Evolutionary conservation across 2,329 filamentous ascomycete species (phyloP).

Genomic region (Gremmenia infestans): DNA sequence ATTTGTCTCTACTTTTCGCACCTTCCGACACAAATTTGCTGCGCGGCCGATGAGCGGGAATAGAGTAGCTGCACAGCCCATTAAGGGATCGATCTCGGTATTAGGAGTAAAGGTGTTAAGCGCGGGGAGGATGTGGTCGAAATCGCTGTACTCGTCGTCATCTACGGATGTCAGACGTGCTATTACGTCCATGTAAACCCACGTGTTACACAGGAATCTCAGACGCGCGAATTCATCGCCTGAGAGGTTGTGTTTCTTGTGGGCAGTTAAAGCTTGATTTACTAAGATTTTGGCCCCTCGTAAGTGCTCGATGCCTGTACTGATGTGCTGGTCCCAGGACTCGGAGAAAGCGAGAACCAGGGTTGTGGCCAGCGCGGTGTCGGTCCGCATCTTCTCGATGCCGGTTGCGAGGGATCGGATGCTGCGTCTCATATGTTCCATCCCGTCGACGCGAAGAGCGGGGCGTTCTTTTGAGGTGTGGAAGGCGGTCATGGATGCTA

Average conservation of each 20-base stretch:
- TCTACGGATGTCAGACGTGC: conserved; percentile 57
- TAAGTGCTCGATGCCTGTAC: conserved; percentile 64
- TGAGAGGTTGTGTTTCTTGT: conserved; percentile 38
- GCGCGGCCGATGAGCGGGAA: conserved; percentile 65
- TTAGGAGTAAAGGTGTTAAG: conserved; percentile 33
- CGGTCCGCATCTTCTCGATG: conserved; percentile 58
- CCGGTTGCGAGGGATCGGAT: conserved; percentile 54
- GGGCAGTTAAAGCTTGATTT: conserved; percentile 48
- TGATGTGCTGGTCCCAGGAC: conserved; percentile 65
- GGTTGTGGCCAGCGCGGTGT: conserved; percentile 65
- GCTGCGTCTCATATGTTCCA: conserved; percentile 64
- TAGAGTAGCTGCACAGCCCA: conserved; percentile 63
- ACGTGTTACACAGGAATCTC: conserved; percentile 66
- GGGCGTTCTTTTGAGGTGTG: conserved; percentile 57
- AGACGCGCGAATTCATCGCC: conserved; percentile 49
- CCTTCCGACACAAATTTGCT: conserved; percentile 59
- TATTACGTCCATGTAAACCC: conserved; percentile 71
- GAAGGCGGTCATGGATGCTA: conserved; percentile 65
- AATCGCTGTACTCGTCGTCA: conserved; percentile 47
- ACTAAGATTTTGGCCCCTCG: conserved; percentile 62
- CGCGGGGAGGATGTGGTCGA: conserved; percentile 41
- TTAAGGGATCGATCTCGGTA: conserved; percentile 60
- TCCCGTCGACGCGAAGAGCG: conserved; percentile 54
- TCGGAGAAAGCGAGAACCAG: conserved; percentile 65
- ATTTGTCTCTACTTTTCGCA: conserved; percentile 48